Base-by-base conservation (phyloP, 2,329 filamentous ascomycete species). In the Thelonectria blattea region DNA sequence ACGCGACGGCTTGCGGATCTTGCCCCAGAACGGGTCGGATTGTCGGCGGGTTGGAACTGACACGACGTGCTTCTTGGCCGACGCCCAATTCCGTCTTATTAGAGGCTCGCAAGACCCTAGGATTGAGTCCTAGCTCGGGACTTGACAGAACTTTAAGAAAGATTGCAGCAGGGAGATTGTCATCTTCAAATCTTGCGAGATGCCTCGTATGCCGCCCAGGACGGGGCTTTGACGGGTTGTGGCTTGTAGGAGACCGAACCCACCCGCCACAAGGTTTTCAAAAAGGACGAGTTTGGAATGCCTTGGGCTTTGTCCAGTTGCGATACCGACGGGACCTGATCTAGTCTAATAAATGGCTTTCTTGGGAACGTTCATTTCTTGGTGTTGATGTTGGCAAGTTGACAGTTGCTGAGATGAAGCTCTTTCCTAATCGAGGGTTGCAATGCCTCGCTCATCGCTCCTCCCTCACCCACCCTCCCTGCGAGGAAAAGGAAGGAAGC, bases 381-480 rank as follows among this genome's bases (percentile, higher is more conserved):
- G 50, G n/a, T 34, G 24, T 18, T 42, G 34, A 14, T 5, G 15
- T 15, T 7, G 27, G 8, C 27, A 30, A 30, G 22, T 6, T n/a
- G n/a, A n/a, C n/a, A n/a, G n/a, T n/a, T 24, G 6, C 30, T 20
- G 51, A 37, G 34, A 42, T 30, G 30, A n/a, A n/a, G 30, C 52
- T 48, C 52, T 55, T 55, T 27, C 52, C 52, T 41, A 18, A 47
- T 55, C 15, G 17, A 14, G 42, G 43, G 3, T 47, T 30, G 52
- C 30, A 55, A 55, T 48, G 32, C 43, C 51, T 20, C n/a, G n/a
- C n/a, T n/a, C n/a, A 41, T 39, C 34, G 34, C 34, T 24, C 27
- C 27, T 30, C 27, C 27, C 27, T 30, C 27, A 8, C 9, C 27
- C 27, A 7, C 8, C 27, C 27, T 30, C 27, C 47, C 27, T 34